phyloP scores from a whole-genome alignment of 1,284 basidiomycete species.

The Fomitopsis palustris region DNA sequence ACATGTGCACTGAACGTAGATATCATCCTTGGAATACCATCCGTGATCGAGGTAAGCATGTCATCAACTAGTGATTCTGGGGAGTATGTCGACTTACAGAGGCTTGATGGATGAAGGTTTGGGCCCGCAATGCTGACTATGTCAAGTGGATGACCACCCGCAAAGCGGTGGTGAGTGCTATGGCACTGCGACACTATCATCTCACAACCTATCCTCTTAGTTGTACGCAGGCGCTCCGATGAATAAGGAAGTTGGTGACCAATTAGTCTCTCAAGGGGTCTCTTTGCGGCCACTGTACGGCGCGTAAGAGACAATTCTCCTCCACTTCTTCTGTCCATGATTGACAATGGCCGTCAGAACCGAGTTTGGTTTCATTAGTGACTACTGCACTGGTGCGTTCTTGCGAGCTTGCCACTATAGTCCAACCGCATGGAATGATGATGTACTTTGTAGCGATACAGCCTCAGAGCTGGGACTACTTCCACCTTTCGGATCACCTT shows the following conservation, averaged over 20 bases:
- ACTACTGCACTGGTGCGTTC: background rate
- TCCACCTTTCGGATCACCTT: slow-evolving; percentile 4
- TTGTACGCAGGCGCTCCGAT: slow-evolving; percentile 15
- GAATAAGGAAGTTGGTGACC: slow-evolving; percentile 17
- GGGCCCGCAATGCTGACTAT: slow-evolving; percentile 5
- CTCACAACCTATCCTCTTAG: background rate
- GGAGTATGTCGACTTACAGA: too few species aligned
- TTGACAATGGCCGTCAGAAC: background rate
- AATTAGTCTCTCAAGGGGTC: slow-evolving; percentile 12
- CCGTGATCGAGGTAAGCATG: slow-evolving; percentile 14
- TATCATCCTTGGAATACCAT: slow-evolving; percentile 19
- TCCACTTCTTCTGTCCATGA: background rate
- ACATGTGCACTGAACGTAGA: slow-evolving; percentile 10
- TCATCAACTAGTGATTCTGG: background rate
- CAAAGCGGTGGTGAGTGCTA: background rate
- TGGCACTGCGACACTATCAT: background rate
- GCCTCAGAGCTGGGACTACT: slow-evolving; percentile 13
- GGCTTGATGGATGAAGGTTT: background rate
- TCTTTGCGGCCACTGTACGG: slow-evolving; percentile 12
- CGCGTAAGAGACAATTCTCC: slow-evolving; percentile 4
- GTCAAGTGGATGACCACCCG: slow-evolving; percentile 3
- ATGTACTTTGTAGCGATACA: background rate
- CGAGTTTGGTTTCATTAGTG: background rate
- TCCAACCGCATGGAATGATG: background rate
- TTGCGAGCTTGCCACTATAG: background rate